Evolutionary conservation across 257 asterid species (phyloP), one percentile per base, ranked within the genome.

Genomic region (Solanum sitiens): DNA sequence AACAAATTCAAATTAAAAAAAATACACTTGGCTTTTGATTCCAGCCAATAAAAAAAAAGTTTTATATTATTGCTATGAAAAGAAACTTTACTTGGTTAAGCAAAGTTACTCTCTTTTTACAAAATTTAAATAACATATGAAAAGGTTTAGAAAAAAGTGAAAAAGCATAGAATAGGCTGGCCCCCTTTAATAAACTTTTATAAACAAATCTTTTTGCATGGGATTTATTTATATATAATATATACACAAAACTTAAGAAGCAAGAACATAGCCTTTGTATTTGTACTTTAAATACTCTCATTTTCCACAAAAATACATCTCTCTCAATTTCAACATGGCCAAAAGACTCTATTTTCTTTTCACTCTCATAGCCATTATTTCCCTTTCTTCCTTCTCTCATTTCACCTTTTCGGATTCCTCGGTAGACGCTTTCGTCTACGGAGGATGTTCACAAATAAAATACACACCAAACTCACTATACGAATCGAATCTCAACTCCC

Each of bases 401-500:
- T 23, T 89, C 91, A 2, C 45, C 44, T 21, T 11, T 12, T 80
- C 85, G 1, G 94, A 93, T 39, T 53, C 93, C 3, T 93, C 96
- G 87, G 87, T 95, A 88, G 95, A 95, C 87, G 96, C 94, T 18
- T 68, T 86, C 37, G 72, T 86, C 70, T 72, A 86, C 56, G 73
- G 88, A 86, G 99, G 99, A 6, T 97, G 99, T 87, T 90, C 99
- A 1, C 98, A 89, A 89, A 86, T 92, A 23, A 97, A 95, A 86
- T 95, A 92, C 89, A 25, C 92, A 1, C 92, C 98, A 35, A 89
- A 86, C 75, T 95, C 99, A 11, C 93, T 93, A 25, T 95, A 89
- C 89, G 94, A 95, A 85, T 92, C 96, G 6, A 95, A 97, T 37
- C 96, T 95, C 86, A 91, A 97, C 88, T 95, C 99, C 7, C 98